A percentile compares a stretch with the other conserved stretches of the same genome.
These are phyloP conservation scores for Ceratobasidium theobromae DNA, from an alignment of 1,284 basidiomycete species.

Conservation along the genomic window DNA sequence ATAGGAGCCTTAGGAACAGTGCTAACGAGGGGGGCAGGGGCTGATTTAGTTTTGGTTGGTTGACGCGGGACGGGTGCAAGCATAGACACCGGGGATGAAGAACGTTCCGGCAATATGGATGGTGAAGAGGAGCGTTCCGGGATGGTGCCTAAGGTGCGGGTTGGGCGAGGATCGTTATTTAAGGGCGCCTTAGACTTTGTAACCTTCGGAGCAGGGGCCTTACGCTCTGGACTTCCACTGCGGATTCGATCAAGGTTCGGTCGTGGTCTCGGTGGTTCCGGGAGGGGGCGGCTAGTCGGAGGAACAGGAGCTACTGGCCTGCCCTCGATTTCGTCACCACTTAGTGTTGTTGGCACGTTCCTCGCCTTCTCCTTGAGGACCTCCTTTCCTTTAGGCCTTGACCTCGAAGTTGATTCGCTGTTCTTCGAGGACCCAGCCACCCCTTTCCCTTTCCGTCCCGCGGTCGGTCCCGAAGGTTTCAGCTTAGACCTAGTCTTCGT, in stretches of 20 bases:
- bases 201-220: not conserved
- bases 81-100: not conserved
- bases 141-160: not conserved
- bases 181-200: not conserved
- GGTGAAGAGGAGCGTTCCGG: constrained; percentile 12
- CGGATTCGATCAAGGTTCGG: not conserved
- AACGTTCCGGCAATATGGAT: not conserved
- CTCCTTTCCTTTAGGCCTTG: not conserved
- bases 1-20: not conserved
- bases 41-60: not conserved
- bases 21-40: not conserved
- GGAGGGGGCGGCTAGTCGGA: not conserved
- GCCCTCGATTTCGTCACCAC: constrained; percentile 26
- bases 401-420: not conserved
- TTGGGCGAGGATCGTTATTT: not conserved
- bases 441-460: constrained; percentile 1
- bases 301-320: not conserved
- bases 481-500: constrained; percentile 39
- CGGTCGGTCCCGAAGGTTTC: not conserved
- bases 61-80: not conserved
- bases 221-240: not conserved
- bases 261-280: not conserved
- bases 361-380: constrained; percentile 4
- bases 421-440: constrained; percentile 10
- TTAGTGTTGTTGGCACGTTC: constrained; percentile 7